Base-by-base conservation (phyloP, 1,284 basidiomycete genomes). In the Moesziomyces aphidis region DNA sequence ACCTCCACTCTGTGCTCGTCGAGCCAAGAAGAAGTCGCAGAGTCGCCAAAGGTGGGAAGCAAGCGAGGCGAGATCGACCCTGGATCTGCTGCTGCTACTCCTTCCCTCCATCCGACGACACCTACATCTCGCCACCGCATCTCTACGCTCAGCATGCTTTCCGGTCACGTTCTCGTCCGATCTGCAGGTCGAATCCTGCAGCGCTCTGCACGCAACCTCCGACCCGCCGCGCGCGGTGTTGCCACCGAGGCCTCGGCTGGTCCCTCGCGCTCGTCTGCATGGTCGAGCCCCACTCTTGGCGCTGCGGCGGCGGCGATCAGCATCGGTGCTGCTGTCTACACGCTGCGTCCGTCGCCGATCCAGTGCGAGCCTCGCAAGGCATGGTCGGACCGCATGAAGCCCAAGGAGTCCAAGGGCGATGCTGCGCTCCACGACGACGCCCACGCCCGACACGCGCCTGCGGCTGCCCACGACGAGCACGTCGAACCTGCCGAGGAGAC, bases 341-440 rank as follows among this genome's bases (percentile, higher is more conserved):
- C 63, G 4, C 43, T 46, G 21, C 58, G 52, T n/a, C 52, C 53
- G 17, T 43, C 64, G 2, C 24, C 72, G 15, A 60, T 74, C 34
- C 56, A 58, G 13, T 64, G 63, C 55, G 67, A 74, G 28, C 59
- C 61, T 1, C 62, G 72, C 21, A 47, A 54, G 9, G 56, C 58
- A 19, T 74, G 63, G 63, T 26, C 47, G 31, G 72, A 74, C 31
- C 62, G 72, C 21, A 31, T 74, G 21, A 74, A 70, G 55, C 71
- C 71, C 19, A 64, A 55, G 46, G 59, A 74, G 48, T 53, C 61
- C 60, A 62, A 66, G 17, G 66, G 72, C 42, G 62, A 62, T 17
- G 66, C 62, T 36, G 51, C 36, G 44, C 71, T 68, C 21, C 66
- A 69, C 61, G 67, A 67, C 43, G 60, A 64, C 26, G 68, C 57